Evolutionary conservation across 176 grass and related monocot species (phyloP), one percentile per base, ranked within the genome.

Genomic region (Eremochloa ophiuroides): DNA sequence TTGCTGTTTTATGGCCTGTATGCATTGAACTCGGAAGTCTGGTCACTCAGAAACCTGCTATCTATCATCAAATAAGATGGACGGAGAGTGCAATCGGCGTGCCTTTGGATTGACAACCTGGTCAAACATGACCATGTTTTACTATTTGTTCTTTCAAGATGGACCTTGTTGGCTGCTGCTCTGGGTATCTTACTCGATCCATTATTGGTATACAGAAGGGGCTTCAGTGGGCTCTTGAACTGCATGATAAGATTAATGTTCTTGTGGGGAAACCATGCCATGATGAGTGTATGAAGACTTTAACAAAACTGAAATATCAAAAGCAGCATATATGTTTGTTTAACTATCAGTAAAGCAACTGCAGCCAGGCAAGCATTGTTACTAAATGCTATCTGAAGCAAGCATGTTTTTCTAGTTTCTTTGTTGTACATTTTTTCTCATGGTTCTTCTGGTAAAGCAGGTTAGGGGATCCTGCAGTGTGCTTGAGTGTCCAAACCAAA

Each of bases 361-460:
- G 53, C 64, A 28, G 27, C 72, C 42, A 82, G 78, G 72, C 78
- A 89, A 72, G 82, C 20, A 76, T 60, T 75, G 7, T 43, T 64
- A 42, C 35, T 22, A 65, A 10, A 63, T 64, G 63, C 55, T 33
- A 64, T 88, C 7, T 74, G 29, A 56, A 62, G 68, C 61, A 50
- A 60, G 25, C 25, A 41, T 30, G 10, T 30, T 70, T 51, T 42
- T 73, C 28, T 29, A 20, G 31, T 39, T 68, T 69, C 13, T 43
- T 53, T 71, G 0, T 12, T 69, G 13, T 26, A 22, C 26, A 47
- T 58, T 70, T 71, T 43, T n/a, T 10, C 69, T 53, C 15, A 82
- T 77, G 10, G 27, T 47, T 82, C n/a, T 89, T 70, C 2, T 82
- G 82, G 35, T 69, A 66, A 77, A 85, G 37, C 83, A 85, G 82